Base-by-base conservation (phyloP, 805 yeast genomes). In the Candida ficus region DNA sequence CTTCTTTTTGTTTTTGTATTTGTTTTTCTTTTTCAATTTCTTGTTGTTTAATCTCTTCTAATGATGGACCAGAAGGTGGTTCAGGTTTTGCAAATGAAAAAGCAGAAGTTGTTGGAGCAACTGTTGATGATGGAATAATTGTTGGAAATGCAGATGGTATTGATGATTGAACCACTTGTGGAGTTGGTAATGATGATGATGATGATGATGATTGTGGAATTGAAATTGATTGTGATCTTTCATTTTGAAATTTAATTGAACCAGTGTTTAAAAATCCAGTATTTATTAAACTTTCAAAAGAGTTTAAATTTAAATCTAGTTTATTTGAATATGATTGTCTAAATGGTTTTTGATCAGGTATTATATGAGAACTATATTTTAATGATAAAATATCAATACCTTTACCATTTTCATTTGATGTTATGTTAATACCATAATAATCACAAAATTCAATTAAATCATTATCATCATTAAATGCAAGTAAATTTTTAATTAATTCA, bases 401-500 rank as follows among this genome's bases (percentile, higher is more conserved):
- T 16, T 38, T 44, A 42, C 67, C 71, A 28, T 64, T 58, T 12
- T 65, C 67, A 2, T 43, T 34, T 2, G 46, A 7, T 11, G 28
- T 30, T 0, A 63, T 63, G 14, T 71, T 76, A 21, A 88, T 64
- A 2, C 77, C 80, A 56, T 83, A 88, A 51, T 84, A 73, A 2
- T 69, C 59, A 35, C 86, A 80, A 51, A 87, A 85, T 25, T 62
- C 66, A 3, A 63, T 40, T 12, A 85, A 53, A 38, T 80, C 78
- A 0, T 70, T 72, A 0, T 61, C 52, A n/a, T 71, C 60, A 52
- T 86, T 89, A 57, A 85, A 91, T 0, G 88, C 83, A 17, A 93
- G 67, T 47, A 77, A 57, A 1, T 62, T 57, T 16, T 62, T 58
- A 13, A 90, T 58, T 9, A 71, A 57, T 2, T 54, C 52, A 0